These are phyloP conservation scores for Withania somnifera DNA, from an alignment of 305 asterid species.

Conservation along the genomic window DNA sequence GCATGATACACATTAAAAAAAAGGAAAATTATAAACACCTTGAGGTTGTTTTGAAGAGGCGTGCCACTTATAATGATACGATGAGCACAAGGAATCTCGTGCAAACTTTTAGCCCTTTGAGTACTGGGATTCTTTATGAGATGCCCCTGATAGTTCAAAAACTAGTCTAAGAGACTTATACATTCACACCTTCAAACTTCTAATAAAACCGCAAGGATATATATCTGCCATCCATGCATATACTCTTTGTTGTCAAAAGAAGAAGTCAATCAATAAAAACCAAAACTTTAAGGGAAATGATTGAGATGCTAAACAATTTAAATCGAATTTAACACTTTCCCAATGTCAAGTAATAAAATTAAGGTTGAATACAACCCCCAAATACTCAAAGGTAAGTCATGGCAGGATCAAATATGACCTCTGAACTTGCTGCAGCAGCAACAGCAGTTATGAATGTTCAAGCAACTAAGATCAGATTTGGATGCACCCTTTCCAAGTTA, in stretches of 20 bases:
- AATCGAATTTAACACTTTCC: not conserved
- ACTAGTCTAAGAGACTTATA: not conserved
- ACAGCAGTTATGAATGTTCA: not conserved
- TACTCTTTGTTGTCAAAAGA: not conserved
- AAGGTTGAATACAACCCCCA: not conserved
- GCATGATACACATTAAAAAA: not conserved
- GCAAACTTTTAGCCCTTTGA: conserved; percentile 95
- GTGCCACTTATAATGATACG: conserved; percentile 96
- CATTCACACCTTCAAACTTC: not conserved
- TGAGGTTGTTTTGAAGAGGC: conserved; percentile 91
- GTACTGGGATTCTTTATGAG: conserved; percentile 95
- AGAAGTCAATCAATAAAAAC: not conserved
- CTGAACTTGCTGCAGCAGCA: not conserved
- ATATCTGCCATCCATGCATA: not conserved
- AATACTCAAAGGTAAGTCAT: not conserved
- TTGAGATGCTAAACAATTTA: not conserved
- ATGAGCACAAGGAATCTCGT: conserved; percentile 73
- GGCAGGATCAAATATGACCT: not conserved
- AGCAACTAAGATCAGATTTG: not conserved
- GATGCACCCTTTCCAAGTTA: not conserved
- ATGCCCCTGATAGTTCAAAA: conserved; percentile 52
- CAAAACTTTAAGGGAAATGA: not conserved
- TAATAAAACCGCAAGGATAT: not conserved
- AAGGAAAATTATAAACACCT: conserved; percentile 35
- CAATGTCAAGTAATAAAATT: not conserved